Evolutionary conservation across 2,329 filamentous ascomycete genomes (phyloP), one percentile per base, ranked within the genome.

Genomic region (Akanthomyces lecanii): DNA sequence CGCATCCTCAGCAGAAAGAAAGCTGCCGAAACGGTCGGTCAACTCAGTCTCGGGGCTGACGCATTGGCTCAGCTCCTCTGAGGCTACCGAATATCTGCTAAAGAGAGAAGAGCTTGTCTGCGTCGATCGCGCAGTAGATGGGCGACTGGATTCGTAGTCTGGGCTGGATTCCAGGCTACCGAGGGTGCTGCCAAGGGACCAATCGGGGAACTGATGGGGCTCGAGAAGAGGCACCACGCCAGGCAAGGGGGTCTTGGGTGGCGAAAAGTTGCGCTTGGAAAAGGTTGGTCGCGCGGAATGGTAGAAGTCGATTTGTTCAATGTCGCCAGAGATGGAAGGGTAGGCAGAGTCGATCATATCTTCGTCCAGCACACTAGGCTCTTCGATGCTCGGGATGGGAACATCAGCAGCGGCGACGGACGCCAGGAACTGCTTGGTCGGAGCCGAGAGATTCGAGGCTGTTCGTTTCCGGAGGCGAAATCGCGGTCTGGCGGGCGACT

Each of bases 361-460:
- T 67, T 78, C 76, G 67, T 82, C 78, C 45, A 75, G 68, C 28
- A 75, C 72, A 47, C 79, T 77, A 57, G 83, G 80, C 65, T 83
- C 78, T 72, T 89, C 86, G 62, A 89, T 87, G 71, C 85, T 88
- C 16, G 85, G 86, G 58, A 89, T 82, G 28, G 85, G 84, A 4
- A 87, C 77, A 70, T 89, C 86, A 65, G 85, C 86, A 21, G 85
- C 85, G 51, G 84, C 85, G 63, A 89, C 86, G 4, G 85, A 88
- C 3, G 85, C 85, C n/a, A 89, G 80, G 69, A 89, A 89, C 57
- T 88, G 84, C 69, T 86, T 79, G 1, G 86, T 88, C 2, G 86
- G 85, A 44, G 85, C 85, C 64, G 79, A 73, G 12, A 84, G 76
- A 63, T 81, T 78, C 50, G 82, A 80, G 44, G 79, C 78, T 69